phyloP scores from a whole-genome alignment of 306 rosid species.

The Malus fusca region DNA sequence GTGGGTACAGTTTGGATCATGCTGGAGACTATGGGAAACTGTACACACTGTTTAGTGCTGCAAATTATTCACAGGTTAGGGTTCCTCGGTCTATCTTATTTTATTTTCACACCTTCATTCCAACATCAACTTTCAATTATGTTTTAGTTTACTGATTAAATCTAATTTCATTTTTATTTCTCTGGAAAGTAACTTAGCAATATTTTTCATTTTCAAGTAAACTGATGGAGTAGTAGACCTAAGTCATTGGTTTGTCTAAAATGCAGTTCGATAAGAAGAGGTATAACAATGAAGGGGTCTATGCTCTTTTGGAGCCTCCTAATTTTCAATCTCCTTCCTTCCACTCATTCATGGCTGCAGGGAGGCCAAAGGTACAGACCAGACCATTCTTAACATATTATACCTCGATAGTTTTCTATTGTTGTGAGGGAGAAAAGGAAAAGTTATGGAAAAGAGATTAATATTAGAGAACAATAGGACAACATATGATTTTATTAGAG shows the following conservation, averaged over 20 bases:
- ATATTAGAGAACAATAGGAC: not conserved
- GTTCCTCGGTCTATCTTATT: conserved; percentile 13
- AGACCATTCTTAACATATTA: conserved; percentile 1
- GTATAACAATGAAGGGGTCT: conserved; percentile 72
- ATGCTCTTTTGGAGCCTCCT: conserved; percentile 64
- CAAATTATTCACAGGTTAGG: conserved; percentile 77
- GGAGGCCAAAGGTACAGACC: conserved; percentile 51
- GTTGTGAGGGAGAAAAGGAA: conserved; percentile 1
- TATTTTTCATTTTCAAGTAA: not conserved
- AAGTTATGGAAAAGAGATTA: not conserved
- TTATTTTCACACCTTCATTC: not conserved
- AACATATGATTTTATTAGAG: not conserved
- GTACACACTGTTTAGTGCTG: conserved; percentile 81
- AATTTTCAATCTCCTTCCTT: conserved; percentile 65
- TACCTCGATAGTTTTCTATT: conserved; percentile 2
- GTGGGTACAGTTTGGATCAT: conserved; percentile 80
- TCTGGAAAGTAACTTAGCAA: not conserved
- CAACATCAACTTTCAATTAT: not conserved
- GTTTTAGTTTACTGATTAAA: not conserved
- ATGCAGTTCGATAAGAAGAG: conserved; percentile 60
- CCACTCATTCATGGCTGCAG: conserved; percentile 61
- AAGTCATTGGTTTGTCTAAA: conserved; percentile 6
- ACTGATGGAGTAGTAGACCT: not conserved
- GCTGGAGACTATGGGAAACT: conserved; percentile 69
- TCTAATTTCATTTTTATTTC: not conserved